phyloP scores from a whole-genome alignment of 345 rosid species.

The Euphorbia lathyris region DNA sequence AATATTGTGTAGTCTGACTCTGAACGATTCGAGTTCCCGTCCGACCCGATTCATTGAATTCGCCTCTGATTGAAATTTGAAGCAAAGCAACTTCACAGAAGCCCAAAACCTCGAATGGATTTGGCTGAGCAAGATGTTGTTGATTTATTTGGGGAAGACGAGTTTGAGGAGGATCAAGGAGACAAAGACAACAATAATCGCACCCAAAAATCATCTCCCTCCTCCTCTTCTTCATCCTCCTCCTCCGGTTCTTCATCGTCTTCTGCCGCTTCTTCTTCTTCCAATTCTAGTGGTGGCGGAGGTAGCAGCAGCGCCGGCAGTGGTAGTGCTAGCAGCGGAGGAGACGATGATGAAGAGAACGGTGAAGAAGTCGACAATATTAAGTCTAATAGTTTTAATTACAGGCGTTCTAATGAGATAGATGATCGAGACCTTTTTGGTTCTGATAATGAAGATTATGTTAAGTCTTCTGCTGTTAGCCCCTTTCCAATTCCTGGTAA shows the following conservation, averaged over 20 bases:
- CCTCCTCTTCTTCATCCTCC: conserved; percentile 49
- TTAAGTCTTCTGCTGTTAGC: conserved; percentile 64
- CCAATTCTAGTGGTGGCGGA: conserved; percentile 3
- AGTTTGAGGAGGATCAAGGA: conserved; percentile 9
- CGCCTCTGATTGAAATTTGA: too few species aligned
- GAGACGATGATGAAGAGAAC: conserved; percentile 35
- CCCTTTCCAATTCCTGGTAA: conserved; percentile 73
- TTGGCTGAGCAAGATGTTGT: conserved; percentile 18
- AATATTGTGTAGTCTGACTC: too few species aligned
- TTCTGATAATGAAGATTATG: conserved; percentile 83
- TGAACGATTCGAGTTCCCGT: too few species aligned
- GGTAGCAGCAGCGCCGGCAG: conserved; percentile 32
- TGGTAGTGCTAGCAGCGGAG: conserved; percentile 45
- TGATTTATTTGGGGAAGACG: conserved; percentile 21
- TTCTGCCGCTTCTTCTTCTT: conserved; percentile 21
- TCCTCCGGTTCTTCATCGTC: conserved; percentile 42
- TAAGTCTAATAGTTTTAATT: conserved; percentile 9
- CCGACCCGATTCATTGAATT: too few species aligned
- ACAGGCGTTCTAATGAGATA: conserved; percentile 11
- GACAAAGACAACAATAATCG: conserved; percentile 18
- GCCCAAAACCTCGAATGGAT: conserved; percentile 9
- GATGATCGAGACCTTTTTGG: conserved; percentile 76
- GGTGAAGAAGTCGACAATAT: conserved; percentile 44
- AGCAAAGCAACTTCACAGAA: not conserved
- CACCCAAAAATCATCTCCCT: conserved; percentile 47